Base-by-base conservation (phyloP, 1,284 basidiomycete genomes). In the Xerocomus cyaneibrunnescens region DNA sequence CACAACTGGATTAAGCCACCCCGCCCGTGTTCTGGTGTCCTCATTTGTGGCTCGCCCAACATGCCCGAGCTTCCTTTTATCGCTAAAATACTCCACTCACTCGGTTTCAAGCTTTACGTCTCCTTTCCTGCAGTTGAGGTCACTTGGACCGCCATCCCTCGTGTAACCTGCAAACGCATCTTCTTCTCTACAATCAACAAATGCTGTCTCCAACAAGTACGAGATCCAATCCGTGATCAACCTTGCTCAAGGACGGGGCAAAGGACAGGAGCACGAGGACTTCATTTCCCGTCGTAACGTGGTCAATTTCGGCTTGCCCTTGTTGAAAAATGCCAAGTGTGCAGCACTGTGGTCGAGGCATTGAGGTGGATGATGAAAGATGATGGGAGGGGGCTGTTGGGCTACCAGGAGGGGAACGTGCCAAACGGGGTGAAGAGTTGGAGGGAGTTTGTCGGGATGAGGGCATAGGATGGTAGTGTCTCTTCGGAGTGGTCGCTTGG, bases 151-250 rank as follows among this genome's bases (percentile, higher is more conserved):
- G 72, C 75, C 48, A 78, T 94, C 54, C 88, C 88, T 1, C 92
- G 93, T 65, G 80, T 91, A 48, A 70, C 79, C 46, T 89, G 85
- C 51, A 92, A 94, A 76, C 85, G 88, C 53, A 98, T 99, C 66
- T 85, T 93, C 72, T 98, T 99, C 85, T 97, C 97, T 10, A 89
- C 91, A 54, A 90, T 92, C 67, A 97, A 99, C 76, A 99, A 99
- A 80, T 81, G 96, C 54, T 95, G 94, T 73, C 79, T 98, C 30
- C 86, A 94, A 98, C 71, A 92, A 97, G 71, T 89, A 91, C 71
- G 92, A 98, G 64, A 97, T 99, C 66, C 89, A 95, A 66, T 90
- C 87, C 53, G 96, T 99, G 40, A 86, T 99, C 74, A 98, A 99
- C 76, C 80, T 99, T 43, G 89, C 96, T 17, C 85, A 87, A 65